A percentile compares a stretch with the other conserved stretches of the same genome.
phyloP scores from a whole-genome alignment of 768 basidiomycete genomes.

The Lentinula guzmanii region DNA sequence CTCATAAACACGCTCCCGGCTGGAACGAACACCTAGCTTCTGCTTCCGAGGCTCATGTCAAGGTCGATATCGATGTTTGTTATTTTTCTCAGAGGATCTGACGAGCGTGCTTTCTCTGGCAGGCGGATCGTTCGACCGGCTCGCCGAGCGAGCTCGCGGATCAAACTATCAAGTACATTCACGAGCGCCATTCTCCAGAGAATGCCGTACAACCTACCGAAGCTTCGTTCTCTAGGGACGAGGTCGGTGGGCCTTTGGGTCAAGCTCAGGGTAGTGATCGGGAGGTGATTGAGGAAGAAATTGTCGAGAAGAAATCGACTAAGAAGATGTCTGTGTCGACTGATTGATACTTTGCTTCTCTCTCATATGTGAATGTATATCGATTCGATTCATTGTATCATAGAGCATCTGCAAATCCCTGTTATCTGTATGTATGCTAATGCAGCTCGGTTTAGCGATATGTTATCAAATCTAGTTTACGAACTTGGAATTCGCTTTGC shows the following conservation, averaged over 20 bases:
- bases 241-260: background rate
- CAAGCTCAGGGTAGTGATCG: background rate
- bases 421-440: too few relatives aligned
- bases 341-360: background rate
- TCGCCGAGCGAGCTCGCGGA: background rate
- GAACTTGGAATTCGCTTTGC: too few relatives aligned
- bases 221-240: background rate
- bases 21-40: constrained; percentile 7
- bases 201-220: background rate
- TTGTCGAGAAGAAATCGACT: background rate
- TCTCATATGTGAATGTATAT: too few relatives aligned
- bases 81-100: background rate
- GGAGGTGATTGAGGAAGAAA: background rate
- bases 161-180: constrained; percentile 1
- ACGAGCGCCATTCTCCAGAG: background rate
- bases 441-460: too few relatives aligned
- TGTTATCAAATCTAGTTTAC: too few relatives aligned
- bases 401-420: too few relatives aligned
- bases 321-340: background rate
- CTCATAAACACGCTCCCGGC: constrained; percentile 3
- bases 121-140: constrained; percentile 3
- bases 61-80: background rate
- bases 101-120: background rate
- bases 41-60: constrained; percentile 5
- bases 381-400: too few relatives aligned